Base-by-base conservation (phyloP, 2,329 filamentous ascomycete genomes). In the Spiromastix sp. region DNA sequence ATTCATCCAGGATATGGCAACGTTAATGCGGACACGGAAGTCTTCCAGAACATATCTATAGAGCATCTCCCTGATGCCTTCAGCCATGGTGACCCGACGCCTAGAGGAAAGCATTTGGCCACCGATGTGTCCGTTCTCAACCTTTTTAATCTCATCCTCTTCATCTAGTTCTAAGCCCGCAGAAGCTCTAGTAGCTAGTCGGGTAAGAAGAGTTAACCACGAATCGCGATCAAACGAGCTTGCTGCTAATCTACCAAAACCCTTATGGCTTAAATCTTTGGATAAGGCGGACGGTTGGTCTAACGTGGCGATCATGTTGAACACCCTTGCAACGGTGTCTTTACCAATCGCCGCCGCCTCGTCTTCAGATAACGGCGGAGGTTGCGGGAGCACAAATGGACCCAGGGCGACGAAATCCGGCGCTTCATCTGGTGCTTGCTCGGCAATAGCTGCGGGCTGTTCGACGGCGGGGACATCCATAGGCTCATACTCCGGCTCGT, bases 1-100 rank as follows among this genome's bases (percentile, higher is more conserved):
- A 48, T 81, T 93, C 11, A 98, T 70, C 91, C 91, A 98, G 5
- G 81, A 79, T 34, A 96, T 85, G 1, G 86, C 89, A 15, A 91
- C 74, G 47, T 93, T 87, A 43, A 96, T 87, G 28, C 91, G 79
- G 42, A 74, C 79, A 36, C 89, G 78, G 62, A 94, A 98, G 54
- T 96, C 89, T 44, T 93, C 85, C 43, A 96, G 74, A 31, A 96
- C 74, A 55, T 93, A 95, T 36, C 75, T 71, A 59, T 86, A 91
- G 2, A 98, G 66, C 5, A 77, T 71, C 47, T 93, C 81, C 34
- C 91, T 77, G 45, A 96, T 85, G 4, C 71, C 71, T 50, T 82
- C 72, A 47, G 71, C 35, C 62, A 70, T 45, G 57, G 56, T 50
- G 45, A 53, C 47, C 48, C 50, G 30, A 36, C 44, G 52, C 32